phyloP scores from a whole-genome alignment of 495 filamentous ascomycete species.

The Recurvomyces mirabilis region DNA sequence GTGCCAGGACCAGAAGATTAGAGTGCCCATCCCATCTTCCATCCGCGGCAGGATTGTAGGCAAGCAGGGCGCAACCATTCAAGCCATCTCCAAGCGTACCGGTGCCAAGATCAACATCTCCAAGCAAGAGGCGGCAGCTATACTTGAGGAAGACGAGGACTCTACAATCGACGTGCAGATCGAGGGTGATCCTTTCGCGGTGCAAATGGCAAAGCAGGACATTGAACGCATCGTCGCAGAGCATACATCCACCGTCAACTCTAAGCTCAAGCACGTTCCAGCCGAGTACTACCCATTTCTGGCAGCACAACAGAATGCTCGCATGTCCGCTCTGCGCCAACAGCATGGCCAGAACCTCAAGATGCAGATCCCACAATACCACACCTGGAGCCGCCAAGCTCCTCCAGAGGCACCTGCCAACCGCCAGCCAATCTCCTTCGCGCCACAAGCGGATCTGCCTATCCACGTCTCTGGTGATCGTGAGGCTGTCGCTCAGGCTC shows the following conservation, averaged over 20 bases:
- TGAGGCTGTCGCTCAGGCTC: slow-evolving; percentile 63
- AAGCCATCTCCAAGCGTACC: slow-evolving; percentile 70
- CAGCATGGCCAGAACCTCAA: slow-evolving; percentile 58
- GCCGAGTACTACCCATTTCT: slow-evolving; percentile 95
- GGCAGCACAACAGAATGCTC: slow-evolving; percentile 63
- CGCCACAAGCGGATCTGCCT: slow-evolving; percentile 50
- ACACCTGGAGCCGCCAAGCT: slow-evolving; percentile 58
- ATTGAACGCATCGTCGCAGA: slow-evolving; percentile 79
- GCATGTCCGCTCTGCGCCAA: slow-evolving; percentile 47
- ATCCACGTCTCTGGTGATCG: slow-evolving; percentile 85
- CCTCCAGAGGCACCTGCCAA: slow-evolving; percentile 53
- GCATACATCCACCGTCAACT: slow-evolving; percentile 65
- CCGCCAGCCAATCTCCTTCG: slow-evolving; percentile 55
- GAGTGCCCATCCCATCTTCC: slow-evolving; percentile 69
- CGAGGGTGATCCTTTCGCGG: slow-evolving; percentile 80
- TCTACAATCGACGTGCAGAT: slow-evolving; percentile 74
- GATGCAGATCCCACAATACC: slow-evolving; percentile 68
- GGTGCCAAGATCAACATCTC: slow-evolving; percentile 83
- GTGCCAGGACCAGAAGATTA: slow-evolving; percentile 62
- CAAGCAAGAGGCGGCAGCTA: slow-evolving; percentile 50
- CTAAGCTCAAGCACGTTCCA: slow-evolving; percentile 67
- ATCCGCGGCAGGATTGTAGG: slow-evolving; percentile 83
- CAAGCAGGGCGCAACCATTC: slow-evolving; percentile 77
- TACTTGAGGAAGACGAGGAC: slow-evolving; percentile 50
- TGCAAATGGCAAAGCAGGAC: slow-evolving; percentile 64